phyloP scores from a whole-genome alignment of 1,284 basidiomycete species.

The Boletus smithii region DNA sequence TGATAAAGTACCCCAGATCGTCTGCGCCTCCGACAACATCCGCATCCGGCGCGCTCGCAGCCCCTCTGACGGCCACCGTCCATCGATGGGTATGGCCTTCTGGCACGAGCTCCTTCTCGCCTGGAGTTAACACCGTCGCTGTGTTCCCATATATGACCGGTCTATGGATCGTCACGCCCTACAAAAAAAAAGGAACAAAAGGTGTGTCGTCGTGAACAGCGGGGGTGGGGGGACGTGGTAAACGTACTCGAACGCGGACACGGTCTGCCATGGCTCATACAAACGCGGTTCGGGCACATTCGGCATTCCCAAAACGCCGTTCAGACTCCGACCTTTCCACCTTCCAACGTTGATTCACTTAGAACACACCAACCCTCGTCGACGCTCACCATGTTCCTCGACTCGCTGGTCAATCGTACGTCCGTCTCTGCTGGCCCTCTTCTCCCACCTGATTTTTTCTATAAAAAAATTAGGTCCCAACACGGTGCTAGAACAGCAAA shows the following conservation, averaged over 20 bases:
- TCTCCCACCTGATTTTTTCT: not conserved
- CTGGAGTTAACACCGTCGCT: constrained; percentile 76
- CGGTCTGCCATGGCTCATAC: constrained; percentile 54
- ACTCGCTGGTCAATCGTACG: constrained; percentile 53
- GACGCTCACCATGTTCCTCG: constrained; percentile 44
- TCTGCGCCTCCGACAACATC: constrained; percentile 84
- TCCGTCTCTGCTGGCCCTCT: not conserved
- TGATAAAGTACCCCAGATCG: constrained; percentile 86
- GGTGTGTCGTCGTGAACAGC: constrained; percentile 6
- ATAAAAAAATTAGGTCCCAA: constrained; percentile 54
- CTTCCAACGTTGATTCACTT: too few relatives aligned
- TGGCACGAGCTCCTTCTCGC: constrained; percentile 62
- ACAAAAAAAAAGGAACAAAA: too few relatives aligned
- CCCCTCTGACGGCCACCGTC: constrained; percentile 91
- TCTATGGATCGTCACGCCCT: constrained; percentile 88
- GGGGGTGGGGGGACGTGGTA: not conserved
- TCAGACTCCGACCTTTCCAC: constrained; percentile 30
- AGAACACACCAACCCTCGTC: not conserved
- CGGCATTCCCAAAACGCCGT: constrained; percentile 23
- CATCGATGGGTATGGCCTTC: constrained; percentile 92
- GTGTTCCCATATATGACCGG: constrained; percentile 96
- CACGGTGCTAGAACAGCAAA: constrained; percentile 61
- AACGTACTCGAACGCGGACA: constrained; percentile 68
- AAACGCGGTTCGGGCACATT: constrained; percentile 24
- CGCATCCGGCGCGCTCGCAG: constrained; percentile 59